phyloP scores from a whole-genome alignment of 352 stramenopile species.

The Globisporangium megalacanthum region DNA sequence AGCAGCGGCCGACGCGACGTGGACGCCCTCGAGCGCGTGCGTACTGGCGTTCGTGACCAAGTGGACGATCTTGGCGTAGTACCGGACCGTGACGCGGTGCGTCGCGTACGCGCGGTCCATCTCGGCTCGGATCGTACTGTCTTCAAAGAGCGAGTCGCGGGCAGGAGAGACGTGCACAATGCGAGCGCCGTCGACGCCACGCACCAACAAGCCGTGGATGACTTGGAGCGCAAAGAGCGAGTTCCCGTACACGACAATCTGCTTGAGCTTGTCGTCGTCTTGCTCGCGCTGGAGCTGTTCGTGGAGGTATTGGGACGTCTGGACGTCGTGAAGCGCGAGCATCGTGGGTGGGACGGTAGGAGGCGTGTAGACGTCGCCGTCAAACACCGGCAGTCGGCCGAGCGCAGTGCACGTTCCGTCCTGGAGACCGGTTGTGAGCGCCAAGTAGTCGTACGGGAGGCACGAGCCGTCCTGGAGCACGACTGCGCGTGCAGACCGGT shows the following conservation, averaged over 20 bases:
- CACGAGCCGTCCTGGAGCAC: slow-evolving; percentile 77
- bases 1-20: slow-evolving; percentile 17
- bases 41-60: slow-evolving; percentile 28
- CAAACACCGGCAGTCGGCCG: slow-evolving; percentile 29
- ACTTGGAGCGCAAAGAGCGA: slow-evolving; percentile 65
- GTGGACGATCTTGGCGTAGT: slow-evolving; percentile 42
- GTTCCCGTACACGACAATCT: slow-evolving; percentile 58
- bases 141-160: slow-evolving; percentile 48
- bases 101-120: slow-evolving; percentile 48
- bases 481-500: slow-evolving; percentile 59
- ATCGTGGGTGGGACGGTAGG: slow-evolving; percentile 14
- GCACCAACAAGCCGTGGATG: slow-evolving; percentile 43
- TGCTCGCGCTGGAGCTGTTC: slow-evolving; percentile 9
- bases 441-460: slow-evolving; percentile 81
- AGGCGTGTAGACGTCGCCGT: slow-evolving; percentile 27
- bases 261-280: slow-evolving; percentile 11
- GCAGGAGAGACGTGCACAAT: slow-evolving; percentile 56
- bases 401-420: slow-evolving; percentile 48
- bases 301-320: slow-evolving; percentile 14
- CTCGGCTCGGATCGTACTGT: slow-evolving; percentile 47
- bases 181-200: slow-evolving; percentile 30
- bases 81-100: slow-evolving; percentile 29
- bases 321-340: slow-evolving; percentile 17
- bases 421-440: slow-evolving; percentile 71
- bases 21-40: slow-evolving; percentile 38